Base-by-base conservation (phyloP, 371 early-diverging fungal genomes). In the Circinella minor region DNA sequence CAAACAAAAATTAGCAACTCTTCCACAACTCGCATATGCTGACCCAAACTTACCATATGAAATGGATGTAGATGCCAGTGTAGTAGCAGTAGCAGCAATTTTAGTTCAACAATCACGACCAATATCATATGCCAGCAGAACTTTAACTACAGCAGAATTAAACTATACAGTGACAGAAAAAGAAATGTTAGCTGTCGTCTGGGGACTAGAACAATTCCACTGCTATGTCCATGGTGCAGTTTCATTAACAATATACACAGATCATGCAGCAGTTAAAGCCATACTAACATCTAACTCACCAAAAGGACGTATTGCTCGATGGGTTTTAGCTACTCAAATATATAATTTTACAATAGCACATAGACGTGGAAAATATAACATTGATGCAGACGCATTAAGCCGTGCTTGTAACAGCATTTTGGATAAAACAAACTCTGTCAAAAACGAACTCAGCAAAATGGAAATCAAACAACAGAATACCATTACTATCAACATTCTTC, bases 371-470 rank as follows among this genome's bases (percentile, higher is more conserved):
- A 14, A 10, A 5, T 4, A 63, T 48, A 63, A 63, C 34, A 20
- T 46, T 11, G 63, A 63, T 34, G 63, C 63, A 39, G 63, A 63
- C 9, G 63, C 63, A 14, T 20, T 63, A 6, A 63, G 63, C 47
- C 39, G 47, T 18, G 47, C 43, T 5, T 63, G 63, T 2, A 39
- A 47, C 43, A 61, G 10, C 7, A 9, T 3, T 0, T 34, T 34
- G 15, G 34, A 48, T 13, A 20, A 20, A 39, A 8, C 8, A 1
- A 20, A 5, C 20, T 3, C 1, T 8, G n/a, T n/a, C 10, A 7
- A 55, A 14, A 55, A 0, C 3, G 20, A 55, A n/a, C n/a, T n/a
- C 55, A 55, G 20, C 1, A 20, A 8, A 55, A 14, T 27, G 2
- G 27, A 27, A 27, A 27, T 27, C 2, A 27, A 27, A 27, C 2